Conservation (phyloP, 768 basidiomycete species). For the Lyophyllum semitale region DNA sequence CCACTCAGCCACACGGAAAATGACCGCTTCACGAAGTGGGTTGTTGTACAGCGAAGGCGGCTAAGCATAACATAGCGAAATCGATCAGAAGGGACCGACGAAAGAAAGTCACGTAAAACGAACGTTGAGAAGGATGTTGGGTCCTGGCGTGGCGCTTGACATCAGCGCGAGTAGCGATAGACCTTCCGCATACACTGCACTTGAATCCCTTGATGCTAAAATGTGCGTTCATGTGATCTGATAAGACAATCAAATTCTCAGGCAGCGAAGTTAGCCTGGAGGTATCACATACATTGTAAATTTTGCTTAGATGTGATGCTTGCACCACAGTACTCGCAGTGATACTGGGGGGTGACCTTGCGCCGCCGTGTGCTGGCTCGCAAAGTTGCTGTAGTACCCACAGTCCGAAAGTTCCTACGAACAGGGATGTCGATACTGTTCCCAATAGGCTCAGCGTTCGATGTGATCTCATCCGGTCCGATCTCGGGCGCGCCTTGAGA, state of each 20-base stretch:
- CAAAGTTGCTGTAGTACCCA: not conserved
- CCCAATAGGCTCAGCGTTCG: not conserved
- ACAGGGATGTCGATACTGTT: not conserved
- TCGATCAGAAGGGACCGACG: not conserved
- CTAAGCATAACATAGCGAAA: not conserved
- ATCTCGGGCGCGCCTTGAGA: not conserved
- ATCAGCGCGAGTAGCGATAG: conserved; percentile 13
- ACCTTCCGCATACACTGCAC: conserved; percentile 9
- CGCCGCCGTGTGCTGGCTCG: not conserved
- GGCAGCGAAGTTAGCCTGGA: too few relatives aligned
- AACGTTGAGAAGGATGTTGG: conserved; percentile 8
- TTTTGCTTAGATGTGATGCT: conserved; percentile 6
- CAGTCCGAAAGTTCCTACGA: not conserved
- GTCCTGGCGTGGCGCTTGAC: conserved; percentile 7
- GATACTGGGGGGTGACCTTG: not conserved
- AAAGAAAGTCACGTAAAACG: not conserved
- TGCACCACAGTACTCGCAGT: not conserved
- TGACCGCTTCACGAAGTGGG: too few relatives aligned
- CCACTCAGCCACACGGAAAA: too few relatives aligned
- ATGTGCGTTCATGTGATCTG: conserved; percentile 20
- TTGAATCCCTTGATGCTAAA: conserved; percentile 7
- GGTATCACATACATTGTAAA: not conserved
- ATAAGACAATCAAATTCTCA: not conserved
- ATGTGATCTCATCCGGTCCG: not conserved
- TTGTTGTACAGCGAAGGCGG: not conserved